Evolutionary conservation across 2,329 filamentous ascomycete species (phyloP).

Genomic region (Gnomoniopsis smithogilvyi): DNA sequence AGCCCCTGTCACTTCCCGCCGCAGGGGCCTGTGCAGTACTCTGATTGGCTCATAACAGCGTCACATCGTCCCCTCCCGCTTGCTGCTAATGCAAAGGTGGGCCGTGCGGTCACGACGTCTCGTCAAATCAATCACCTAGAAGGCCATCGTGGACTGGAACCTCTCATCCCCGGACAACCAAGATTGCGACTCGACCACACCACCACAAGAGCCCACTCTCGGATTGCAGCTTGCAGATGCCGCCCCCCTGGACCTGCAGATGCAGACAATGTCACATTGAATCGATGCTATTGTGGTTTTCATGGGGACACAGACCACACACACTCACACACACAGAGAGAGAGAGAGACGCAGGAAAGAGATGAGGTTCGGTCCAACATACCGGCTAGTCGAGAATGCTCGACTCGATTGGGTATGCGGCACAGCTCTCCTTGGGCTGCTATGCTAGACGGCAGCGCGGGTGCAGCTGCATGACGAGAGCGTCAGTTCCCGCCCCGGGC

Average conservation of each 20-base stretch:
- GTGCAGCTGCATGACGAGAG: background rate
- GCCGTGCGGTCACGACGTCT: background rate
- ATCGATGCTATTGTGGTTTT: background rate
- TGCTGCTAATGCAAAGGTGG: constrained; percentile 6
- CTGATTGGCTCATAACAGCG: constrained; percentile 7
- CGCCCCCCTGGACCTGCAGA: constrained; percentile 9
- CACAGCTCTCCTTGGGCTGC: no score
- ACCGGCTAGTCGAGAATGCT: background rate
- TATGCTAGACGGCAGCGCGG: no score
- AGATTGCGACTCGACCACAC: constrained; percentile 8
- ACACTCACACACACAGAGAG: no score
- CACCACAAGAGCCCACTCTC: background rate
- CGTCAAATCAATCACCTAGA: constrained; percentile 5
- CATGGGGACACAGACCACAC: no score
- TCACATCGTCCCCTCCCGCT: constrained; percentile 5
- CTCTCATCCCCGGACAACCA: background rate
- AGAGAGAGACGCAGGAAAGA: background rate
- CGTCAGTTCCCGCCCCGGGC: background rate
- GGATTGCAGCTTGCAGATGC: background rate
- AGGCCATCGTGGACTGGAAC: background rate
- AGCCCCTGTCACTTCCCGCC: constrained; percentile 10
- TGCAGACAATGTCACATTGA: background rate
- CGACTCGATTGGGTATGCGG: background rate
- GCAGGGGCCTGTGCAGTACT: constrained; percentile 4
- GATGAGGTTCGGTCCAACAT: background rate